Base-by-base conservation (phyloP, 1,139 yeast species). In the Casaregolazyma lundiana region DNA sequence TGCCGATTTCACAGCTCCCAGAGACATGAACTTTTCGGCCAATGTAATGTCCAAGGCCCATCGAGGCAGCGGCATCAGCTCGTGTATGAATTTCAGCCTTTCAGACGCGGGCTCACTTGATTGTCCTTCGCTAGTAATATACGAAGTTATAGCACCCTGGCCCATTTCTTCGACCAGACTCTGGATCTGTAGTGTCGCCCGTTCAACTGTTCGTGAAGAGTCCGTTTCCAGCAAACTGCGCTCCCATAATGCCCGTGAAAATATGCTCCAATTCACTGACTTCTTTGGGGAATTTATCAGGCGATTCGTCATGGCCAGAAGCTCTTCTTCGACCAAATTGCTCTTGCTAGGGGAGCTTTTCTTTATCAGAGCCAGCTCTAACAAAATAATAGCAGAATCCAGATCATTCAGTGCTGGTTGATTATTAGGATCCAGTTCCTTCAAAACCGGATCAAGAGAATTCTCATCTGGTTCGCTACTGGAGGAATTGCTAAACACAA, bases 171-270 rank as follows among this genome's bases (percentile, higher is more conserved):
- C 97, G 22, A 90, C 92, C 43, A 94, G 71, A 3, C 95, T 82
- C 44, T 92, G 94, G 83, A 94, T 82, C 66, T 94, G 98, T 46
- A 92, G 71, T 11, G 90, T 81, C 45, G 97, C 97, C 64, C 98
- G 77, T 66, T 94, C 98, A 18, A 90, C 82, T 0, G 97, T 90
- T 61, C 86, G 81, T 2, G 95, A 81, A 53, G 81, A 83, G 39
- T 74, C 74, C 0, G 96, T 78, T 64, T 94, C 98, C 38, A 90
- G 70, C 15, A 86, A 58, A 9, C 96, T 87, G 62, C 98, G 76
- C 58, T 84, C 87, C 96, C 97, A 90, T 46, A 94, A 70, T 0
- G 96, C 88, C 54, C 94, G 73, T 3, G 94, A 79, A 59, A 82
- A 88, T 3, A 92, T 65, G 1, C 86, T 69, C 95, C 97, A 89